phyloP scores from a whole-genome alignment of 192 early-diverging fungal genomes.

The Umbelopsis ramanniana region DNA sequence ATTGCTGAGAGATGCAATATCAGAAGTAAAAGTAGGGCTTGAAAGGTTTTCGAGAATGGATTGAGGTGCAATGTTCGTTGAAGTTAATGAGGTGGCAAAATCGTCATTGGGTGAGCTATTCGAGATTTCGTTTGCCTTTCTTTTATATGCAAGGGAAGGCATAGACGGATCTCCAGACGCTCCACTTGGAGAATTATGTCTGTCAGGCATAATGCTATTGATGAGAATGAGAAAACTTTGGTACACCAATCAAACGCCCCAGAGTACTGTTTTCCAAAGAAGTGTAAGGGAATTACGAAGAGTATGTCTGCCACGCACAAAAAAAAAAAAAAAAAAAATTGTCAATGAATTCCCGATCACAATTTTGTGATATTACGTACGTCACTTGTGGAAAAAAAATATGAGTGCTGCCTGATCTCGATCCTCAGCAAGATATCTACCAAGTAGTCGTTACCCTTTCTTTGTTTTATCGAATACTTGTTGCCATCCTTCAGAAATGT shows the following conservation, averaged over 20 bases:
- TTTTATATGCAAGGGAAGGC: neutral
- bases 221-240: neutral
- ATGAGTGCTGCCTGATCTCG: too few relatives aligned
- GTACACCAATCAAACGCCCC: neutral
- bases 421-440: too few relatives aligned
- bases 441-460: too few relatives aligned
- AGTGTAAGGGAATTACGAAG: neutral
- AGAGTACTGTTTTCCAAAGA: neutral
- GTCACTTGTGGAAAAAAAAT: neutral
- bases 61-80: constrained; percentile 14
- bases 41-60: constrained; percentile 12
- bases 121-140: constrained; percentile 8
- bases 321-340: constrained; percentile 23
- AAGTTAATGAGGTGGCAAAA: constrained; percentile 3
- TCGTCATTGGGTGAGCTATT: neutral
- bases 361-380: neutral
- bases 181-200: constrained; percentile 1
- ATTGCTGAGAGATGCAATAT: constrained; percentile 5
- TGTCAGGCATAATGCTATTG: constrained; percentile 5
- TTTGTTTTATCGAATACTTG: too few relatives aligned
- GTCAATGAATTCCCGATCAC: neutral
- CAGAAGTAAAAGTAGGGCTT: constrained; percentile 3
- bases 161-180: constrained; percentile 1
- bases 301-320: neutral
- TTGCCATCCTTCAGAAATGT: too few relatives aligned